A percentile compares a stretch with the other conserved stretches of the same genome.
Evolutionary conservation across 1,284 basidiomycete species (phyloP).

Genomic region (Takashimella koratensis): DNA sequence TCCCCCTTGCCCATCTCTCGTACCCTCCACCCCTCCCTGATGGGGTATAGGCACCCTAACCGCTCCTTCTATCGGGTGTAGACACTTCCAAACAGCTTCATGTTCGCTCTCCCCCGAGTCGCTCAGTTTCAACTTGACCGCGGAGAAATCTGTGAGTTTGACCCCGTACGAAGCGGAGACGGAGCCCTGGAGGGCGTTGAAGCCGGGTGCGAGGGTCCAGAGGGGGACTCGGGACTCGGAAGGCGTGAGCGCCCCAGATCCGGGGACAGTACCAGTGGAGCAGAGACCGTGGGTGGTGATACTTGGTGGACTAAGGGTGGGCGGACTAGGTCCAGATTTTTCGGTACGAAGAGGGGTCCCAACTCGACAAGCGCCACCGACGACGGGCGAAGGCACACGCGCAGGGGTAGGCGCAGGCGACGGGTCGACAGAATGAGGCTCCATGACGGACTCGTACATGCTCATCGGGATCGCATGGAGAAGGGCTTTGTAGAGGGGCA

Average conservation of each 20-base stretch:
- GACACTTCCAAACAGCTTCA: background rate
- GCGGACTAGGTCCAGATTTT: background rate
- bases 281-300: constrained; percentile 16
- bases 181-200: constrained; percentile 29
- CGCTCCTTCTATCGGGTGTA: background rate
- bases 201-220: constrained; percentile 35
- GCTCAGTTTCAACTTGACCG: too few species aligned
- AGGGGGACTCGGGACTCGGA: constrained; percentile 24
- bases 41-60: background rate
- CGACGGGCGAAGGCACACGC: too few species aligned
- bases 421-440: background rate
- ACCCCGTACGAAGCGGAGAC: constrained; percentile 30
- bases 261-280: constrained; percentile 22
- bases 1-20: background rate
- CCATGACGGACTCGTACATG: constrained; percentile 33
- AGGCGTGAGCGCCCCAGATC: background rate
- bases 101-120: background rate
- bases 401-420: too few species aligned
- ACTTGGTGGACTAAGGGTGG: background rate
- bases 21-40: too few species aligned
- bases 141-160: constrained; percentile 34
- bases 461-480: constrained; percentile 40
- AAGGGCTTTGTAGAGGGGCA: constrained; percentile 26
- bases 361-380: too few species aligned
- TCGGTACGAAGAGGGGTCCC: too few species aligned